phyloP scores from a whole-genome alignment of 306 rosid species.

The Dryas drummondii region DNA sequence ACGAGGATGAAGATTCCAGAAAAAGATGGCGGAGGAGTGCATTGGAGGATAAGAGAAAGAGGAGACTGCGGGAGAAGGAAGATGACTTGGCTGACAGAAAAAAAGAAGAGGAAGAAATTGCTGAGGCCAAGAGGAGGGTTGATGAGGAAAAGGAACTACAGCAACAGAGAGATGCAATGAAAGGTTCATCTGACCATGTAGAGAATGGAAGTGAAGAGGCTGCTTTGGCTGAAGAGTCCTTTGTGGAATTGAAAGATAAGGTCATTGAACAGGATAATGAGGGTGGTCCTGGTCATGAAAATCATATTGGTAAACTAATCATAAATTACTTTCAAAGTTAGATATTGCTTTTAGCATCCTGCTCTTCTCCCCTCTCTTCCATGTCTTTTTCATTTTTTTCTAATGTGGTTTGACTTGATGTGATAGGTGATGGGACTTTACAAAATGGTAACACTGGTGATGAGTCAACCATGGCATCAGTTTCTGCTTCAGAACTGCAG shows the following conservation, averaged over 20 bases:
- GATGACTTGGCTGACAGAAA: slow-evolving; percentile 77
- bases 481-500: slow-evolving; percentile 53
- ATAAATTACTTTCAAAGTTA: not conserved
- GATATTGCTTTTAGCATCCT: not conserved
- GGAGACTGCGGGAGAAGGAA: slow-evolving; percentile 80
- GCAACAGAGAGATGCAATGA: slow-evolving; percentile 58
- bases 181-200: slow-evolving; percentile 43
- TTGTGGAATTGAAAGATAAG: slow-evolving; percentile 43
- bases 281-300: slow-evolving; percentile 49
- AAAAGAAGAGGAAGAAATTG: slow-evolving; percentile 89
- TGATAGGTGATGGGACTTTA: slow-evolving; percentile 55
- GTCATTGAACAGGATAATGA: slow-evolving; percentile 40
- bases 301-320: slow-evolving; percentile 46
- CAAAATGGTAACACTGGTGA: slow-evolving; percentile 47
- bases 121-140: slow-evolving; percentile 69
- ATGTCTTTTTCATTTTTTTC: slow-evolving; percentile 10
- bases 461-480: slow-evolving; percentile 51
- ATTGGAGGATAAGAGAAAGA: slow-evolving; percentile 90
- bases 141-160: slow-evolving; percentile 74
- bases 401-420: slow-evolving; percentile 27
- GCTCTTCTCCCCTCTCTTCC: slow-evolving; percentile 7
- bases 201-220: slow-evolving; percentile 40
- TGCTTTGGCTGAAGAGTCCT: slow-evolving; percentile 41
- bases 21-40: slow-evolving; percentile 90
- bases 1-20: slow-evolving; percentile 91